Conservation (phyloP, 73 alveolate species). For the Breviolum minutum region DNA sequence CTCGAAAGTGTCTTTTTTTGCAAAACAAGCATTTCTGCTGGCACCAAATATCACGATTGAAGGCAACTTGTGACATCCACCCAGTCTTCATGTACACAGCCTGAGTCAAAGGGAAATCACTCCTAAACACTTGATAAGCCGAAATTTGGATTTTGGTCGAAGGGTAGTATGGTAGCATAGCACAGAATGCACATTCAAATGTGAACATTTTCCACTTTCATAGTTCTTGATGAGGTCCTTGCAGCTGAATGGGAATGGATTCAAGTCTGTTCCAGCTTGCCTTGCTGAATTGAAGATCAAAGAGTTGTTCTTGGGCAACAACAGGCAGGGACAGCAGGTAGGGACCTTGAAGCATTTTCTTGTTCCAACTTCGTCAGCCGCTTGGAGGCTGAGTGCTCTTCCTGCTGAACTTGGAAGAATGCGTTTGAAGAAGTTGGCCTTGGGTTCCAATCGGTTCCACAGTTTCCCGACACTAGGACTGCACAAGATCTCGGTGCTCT, state of each 20-base stretch:
- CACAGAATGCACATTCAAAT: too few species aligned
- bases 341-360: background rate
- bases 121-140: too few species aligned
- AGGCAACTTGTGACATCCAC: too few species aligned
- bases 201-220: background rate
- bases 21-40: too few species aligned
- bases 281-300: background rate
- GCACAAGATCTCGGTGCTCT: background rate
- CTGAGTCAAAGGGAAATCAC: too few species aligned
- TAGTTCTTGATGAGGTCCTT: background rate
- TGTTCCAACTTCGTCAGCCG: background rate
- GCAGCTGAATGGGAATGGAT: constrained; percentile 47
- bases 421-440: constrained; percentile 22
- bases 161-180: too few species aligned
- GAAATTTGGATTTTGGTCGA: too few species aligned
- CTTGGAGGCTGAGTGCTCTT: constrained; percentile 5
- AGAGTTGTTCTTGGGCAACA: constrained; percentile 64
- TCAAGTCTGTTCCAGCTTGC: constrained; percentile 56
- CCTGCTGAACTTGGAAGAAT: background rate
- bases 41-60: too few species aligned
- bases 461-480: constrained; percentile 20
- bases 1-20: too few species aligned
- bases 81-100: too few species aligned
- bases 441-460: constrained; percentile 51
- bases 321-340: background rate